Evolutionary conservation across 257 asterid genomes (phyloP).

Genomic region (Solanum piurae): DNA sequence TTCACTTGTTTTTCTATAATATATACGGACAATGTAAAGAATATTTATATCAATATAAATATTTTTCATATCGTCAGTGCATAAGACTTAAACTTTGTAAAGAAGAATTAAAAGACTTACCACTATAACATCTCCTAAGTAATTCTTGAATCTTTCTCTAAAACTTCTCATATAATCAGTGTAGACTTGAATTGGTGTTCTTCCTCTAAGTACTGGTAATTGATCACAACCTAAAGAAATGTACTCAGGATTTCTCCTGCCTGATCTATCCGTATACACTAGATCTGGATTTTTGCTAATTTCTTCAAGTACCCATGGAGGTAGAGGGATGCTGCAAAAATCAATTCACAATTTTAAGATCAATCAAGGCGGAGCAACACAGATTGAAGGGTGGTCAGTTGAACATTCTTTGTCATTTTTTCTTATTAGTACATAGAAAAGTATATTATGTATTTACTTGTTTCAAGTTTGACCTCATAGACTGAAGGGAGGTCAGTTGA

Average conservation of each 20-base stretch:
- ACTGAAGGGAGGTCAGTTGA: background rate
- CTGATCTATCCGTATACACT: slow-evolving; percentile 75
- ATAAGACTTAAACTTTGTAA: background rate
- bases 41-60: background rate
- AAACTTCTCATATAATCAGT: slow-evolving; percentile 78
- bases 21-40: too few relatives aligned
- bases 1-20: background rate
- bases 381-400: background rate
- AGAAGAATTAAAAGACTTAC: slow-evolving; percentile 20
- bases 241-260: slow-evolving; percentile 85
- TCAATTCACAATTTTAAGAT: background rate
- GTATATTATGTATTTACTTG: background rate
- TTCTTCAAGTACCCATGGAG: slow-evolving; percentile 98
- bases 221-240: slow-evolving; percentile 81
- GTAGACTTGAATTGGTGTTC: slow-evolving; percentile 91
- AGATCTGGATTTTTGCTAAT: slow-evolving; percentile 81
- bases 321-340: slow-evolving; percentile 72
- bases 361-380: background rate
- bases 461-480: background rate
- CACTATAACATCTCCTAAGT: slow-evolving; percentile 62
- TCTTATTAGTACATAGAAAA: background rate
- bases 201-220: slow-evolving; percentile 71
- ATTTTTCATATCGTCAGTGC: background rate
- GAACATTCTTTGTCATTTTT: background rate
- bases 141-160: slow-evolving; percentile 53